Evolutionary conservation across 2,329 filamentous ascomycete genomes (phyloP).

Genomic region (Pestalotiopsis sp.): DNA sequence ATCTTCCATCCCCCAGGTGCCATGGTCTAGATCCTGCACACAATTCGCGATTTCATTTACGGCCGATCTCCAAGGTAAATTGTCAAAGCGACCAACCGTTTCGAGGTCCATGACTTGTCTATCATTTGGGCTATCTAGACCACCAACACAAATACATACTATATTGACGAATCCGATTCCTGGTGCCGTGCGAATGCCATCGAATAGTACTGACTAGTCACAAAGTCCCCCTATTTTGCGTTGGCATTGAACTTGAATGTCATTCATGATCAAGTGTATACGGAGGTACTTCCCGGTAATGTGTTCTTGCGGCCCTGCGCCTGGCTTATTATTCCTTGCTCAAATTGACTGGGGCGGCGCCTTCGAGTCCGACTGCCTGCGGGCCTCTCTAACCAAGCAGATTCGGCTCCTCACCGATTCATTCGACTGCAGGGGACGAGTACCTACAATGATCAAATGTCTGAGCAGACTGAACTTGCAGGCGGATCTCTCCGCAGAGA

Average conservation of each 20-base stretch:
- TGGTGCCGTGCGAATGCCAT: background rate
- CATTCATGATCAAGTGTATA: too few relatives aligned
- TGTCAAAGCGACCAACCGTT: background rate
- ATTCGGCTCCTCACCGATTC: background rate
- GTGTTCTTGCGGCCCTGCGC: too few relatives aligned
- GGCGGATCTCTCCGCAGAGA: background rate
- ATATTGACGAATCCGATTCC: slow-evolving; percentile 1
- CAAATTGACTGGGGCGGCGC: background rate
- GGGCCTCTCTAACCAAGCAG: background rate
- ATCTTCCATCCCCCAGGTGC: background rate
- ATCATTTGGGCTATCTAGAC: background rate
- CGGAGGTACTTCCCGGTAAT: too few relatives aligned
- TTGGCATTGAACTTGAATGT: background rate
- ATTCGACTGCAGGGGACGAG: background rate
- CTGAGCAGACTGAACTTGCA: background rate
- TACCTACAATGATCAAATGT: background rate
- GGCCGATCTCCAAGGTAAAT: background rate
- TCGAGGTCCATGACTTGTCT: background rate
- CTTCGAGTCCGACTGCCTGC: background rate
- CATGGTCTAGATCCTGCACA: slow-evolving; percentile 4
- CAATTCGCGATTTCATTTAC: slow-evolving; percentile 11
- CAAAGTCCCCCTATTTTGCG: background rate
- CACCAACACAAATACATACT: background rate
- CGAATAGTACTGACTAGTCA: background rate
- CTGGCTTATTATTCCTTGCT: background rate